Conservation (phyloP, 202 grass and related monocot genomes). For the Saccharum hybrid region DNA sequence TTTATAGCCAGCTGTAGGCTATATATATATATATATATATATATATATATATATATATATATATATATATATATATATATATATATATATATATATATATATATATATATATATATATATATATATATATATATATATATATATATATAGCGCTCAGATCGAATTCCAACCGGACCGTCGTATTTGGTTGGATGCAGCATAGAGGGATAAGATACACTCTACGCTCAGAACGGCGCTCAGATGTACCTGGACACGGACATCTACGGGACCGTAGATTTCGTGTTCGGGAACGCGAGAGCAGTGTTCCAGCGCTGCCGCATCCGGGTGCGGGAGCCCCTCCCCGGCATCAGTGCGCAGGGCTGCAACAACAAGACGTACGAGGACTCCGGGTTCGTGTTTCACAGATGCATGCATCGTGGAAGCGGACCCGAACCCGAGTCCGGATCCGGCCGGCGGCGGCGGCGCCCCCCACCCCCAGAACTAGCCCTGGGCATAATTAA, state of each 20-base stretch:
- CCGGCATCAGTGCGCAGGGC: conserved; percentile 28
- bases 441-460: not conserved
- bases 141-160: too few species aligned
- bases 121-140: too few species aligned
- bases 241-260: not conserved
- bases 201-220: conserved; percentile 58
- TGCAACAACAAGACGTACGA: conserved; percentile 10
- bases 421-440: not conserved
- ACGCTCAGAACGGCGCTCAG: not conserved
- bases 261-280: not conserved
- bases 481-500: too few species aligned
- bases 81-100: too few species aligned
- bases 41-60: too few species aligned
- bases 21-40: too few species aligned
- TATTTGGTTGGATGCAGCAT: conserved; percentile 30
- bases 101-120: too few species aligned
- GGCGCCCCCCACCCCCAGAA: too few species aligned
- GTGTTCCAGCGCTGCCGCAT: not conserved
- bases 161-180: too few species aligned
- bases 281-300: not conserved
- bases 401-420: conserved; percentile 25
- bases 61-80: too few species aligned
- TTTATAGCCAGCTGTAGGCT: too few species aligned
- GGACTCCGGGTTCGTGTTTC: conserved; percentile 26
- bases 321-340: not conserved